Evolutionary conservation across 345 rosid species (phyloP).

Genomic region (Brassica incana): DNA sequence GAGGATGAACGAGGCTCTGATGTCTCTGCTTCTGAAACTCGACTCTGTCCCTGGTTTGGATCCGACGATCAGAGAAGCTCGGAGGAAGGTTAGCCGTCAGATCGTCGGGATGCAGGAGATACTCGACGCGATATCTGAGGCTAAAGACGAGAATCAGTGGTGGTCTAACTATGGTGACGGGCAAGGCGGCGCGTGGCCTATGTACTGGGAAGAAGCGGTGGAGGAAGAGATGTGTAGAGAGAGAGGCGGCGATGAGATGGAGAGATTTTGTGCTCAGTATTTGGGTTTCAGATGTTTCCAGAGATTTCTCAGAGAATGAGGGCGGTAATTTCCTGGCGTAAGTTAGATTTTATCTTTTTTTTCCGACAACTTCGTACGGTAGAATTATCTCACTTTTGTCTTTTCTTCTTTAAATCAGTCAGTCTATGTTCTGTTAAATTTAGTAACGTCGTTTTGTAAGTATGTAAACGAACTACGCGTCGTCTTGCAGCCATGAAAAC

Average conservation of each 20-base stretch:
- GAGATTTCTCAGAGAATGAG: conserved; percentile 65
- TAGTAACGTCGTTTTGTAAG: not conserved
- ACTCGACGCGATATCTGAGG: conserved; percentile 58
- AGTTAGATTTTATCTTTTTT: not conserved
- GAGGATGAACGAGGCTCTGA: conserved; percentile 74
- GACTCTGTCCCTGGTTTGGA: conserved; percentile 82
- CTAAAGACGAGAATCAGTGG: conserved; percentile 38
- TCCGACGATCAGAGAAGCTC: conserved; percentile 69
- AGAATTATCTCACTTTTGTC: not conserved
- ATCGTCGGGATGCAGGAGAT: conserved; percentile 90
- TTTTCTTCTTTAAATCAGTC: not conserved
- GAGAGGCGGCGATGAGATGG: conserved; percentile 84
- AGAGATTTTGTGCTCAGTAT: conserved; percentile 74
- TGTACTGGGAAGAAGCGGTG: conserved; percentile 57
- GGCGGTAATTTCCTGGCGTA: not conserved
- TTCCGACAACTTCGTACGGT: not conserved
- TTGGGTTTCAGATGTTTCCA: conserved; percentile 88
- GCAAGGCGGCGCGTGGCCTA: conserved; percentile 38
- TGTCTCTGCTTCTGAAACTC: conserved; percentile 72
- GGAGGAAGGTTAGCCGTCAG: conserved; percentile 80
- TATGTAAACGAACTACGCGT: conserved; percentile 9
- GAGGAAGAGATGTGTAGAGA: conserved; percentile 67
- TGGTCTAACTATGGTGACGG: conserved; percentile 25
- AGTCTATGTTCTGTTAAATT: conserved; percentile 5
- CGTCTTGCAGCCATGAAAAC: conserved; percentile 16